phyloP scores from a whole-genome alignment of 225 moss, liverwort and hornwort genomes.

The Neckera pumila region DNA sequence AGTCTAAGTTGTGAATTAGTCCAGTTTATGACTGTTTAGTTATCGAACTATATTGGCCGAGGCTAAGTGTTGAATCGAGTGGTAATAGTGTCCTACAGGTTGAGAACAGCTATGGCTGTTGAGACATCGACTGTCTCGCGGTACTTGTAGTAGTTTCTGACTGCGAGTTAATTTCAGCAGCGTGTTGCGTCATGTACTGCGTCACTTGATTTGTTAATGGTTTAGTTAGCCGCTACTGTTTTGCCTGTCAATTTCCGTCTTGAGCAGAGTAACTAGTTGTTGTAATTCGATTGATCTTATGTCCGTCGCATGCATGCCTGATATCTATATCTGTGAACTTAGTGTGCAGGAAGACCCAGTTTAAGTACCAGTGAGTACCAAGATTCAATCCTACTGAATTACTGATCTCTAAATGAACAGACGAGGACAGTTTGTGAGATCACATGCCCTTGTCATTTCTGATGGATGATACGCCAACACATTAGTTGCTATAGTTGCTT shows the following conservation, averaged over 20 bases:
- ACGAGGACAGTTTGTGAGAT: not conserved
- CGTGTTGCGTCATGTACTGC: not conserved
- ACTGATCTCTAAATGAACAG: not conserved
- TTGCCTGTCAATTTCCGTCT: not conserved
- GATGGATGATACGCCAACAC: no score
- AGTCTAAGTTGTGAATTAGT: no score
- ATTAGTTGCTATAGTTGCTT: no score
- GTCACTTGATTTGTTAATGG: not conserved
- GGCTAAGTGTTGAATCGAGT: no score
- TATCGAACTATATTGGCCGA: no score
- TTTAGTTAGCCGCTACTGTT: not conserved
- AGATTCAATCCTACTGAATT: no score
- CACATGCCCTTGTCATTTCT: no score
- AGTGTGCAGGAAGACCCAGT: not conserved
- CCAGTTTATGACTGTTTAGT: not conserved
- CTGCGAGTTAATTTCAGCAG: not conserved
- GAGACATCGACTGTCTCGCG: not conserved
- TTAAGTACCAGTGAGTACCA: not conserved
- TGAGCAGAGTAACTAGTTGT: not conserved
- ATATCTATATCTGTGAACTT: not conserved
- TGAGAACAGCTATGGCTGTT: not conserved
- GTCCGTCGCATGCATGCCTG: not conserved
- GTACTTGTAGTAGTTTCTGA: no score
- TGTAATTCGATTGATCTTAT: not conserved
- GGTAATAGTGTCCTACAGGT: not conserved